Conservation (phyloP, 2,329 filamentous ascomycete genomes). For the Fusarium avenaceum region DNA sequence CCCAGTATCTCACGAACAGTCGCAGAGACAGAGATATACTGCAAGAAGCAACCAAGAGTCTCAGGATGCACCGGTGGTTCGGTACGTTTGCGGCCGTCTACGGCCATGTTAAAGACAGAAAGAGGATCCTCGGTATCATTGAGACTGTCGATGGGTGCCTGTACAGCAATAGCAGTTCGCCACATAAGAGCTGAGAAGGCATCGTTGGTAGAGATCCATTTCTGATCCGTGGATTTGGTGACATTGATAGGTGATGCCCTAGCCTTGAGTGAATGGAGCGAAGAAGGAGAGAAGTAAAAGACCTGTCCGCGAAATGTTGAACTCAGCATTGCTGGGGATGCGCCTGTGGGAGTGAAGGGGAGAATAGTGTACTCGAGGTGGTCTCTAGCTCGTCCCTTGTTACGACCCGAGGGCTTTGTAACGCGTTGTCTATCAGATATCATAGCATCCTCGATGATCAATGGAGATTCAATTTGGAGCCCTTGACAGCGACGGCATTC, state of each 20-base stretch:
- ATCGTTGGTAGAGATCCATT: conserved; percentile 36
- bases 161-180: conserved; percentile 22
- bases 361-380: conserved; percentile 27
- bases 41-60: conserved; percentile 28
- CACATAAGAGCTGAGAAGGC: conserved; percentile 34
- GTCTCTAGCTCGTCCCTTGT: conserved; percentile 12
- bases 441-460: conserved; percentile 16
- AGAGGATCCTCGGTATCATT: conserved; percentile 1
- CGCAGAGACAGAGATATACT: conserved; percentile 25
- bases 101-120: conserved; percentile 26
- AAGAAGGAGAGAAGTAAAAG: conserved; percentile 33
- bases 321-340: conserved; percentile 23
- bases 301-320: conserved; percentile 18
- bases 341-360: conserved; percentile 8
- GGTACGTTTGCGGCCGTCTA: conserved; percentile 25
- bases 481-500: conserved; percentile 26
- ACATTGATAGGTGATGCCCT: conserved; percentile 10
- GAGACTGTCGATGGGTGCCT: conserved; percentile 19
- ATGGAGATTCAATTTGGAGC: background rate
- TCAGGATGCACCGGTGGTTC: conserved; percentile 19
- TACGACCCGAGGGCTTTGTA: conserved; percentile 11
- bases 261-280: conserved; percentile 17
- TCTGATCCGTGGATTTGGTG: conserved; percentile 8
- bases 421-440: conserved; percentile 6
- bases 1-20: conserved; percentile 22